These are phyloP conservation scores for Saposhnikovia divaricata DNA, from an alignment of 129 eudicot species.

Conservation along the genomic window DNA sequence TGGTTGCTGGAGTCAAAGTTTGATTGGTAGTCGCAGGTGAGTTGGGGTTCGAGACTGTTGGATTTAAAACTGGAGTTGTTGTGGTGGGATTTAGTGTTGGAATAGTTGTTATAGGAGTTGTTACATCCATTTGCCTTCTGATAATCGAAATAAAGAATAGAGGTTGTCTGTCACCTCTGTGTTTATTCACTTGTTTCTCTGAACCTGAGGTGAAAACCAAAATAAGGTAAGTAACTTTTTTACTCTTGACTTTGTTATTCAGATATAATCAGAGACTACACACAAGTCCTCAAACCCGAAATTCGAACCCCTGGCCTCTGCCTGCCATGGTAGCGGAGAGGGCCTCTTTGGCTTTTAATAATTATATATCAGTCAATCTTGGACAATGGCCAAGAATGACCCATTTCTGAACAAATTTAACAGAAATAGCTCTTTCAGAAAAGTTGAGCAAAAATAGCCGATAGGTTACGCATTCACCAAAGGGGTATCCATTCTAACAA, in stretches of 20 bases:
- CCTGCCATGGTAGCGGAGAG: not conserved
- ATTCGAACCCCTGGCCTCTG: not conserved
- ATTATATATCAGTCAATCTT: not conserved
- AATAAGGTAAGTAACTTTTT: not conserved
- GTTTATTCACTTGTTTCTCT: slow-evolving; percentile 2
- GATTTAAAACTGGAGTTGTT: slow-evolving; percentile 38
- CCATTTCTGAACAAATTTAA: too few relatives aligned
- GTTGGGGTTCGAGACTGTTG: slow-evolving; percentile 46
- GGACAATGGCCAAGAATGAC: too few relatives aligned
- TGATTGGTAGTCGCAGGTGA: slow-evolving; percentile 26
- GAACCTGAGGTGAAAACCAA: slow-evolving; percentile 13
- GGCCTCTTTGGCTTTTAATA: not conserved
- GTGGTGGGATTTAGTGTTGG: slow-evolving; percentile 41
- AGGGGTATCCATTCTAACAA: too few relatives aligned
- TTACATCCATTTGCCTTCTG: slow-evolving; percentile 45
- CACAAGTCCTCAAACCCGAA: not conserved
- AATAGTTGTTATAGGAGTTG: slow-evolving; percentile 77
- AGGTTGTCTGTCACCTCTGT: not conserved
- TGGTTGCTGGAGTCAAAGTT: slow-evolving; percentile 17
- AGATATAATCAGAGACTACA: not conserved
- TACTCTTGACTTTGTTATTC: not conserved
- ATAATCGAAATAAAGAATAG: slow-evolving; percentile 14
- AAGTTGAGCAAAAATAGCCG: too few relatives aligned
- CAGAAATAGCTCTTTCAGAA: too few relatives aligned
- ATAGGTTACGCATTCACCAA: too few relatives aligned